Evolutionary conservation across 257 asterid genomes (phyloP), one percentile per base, ranked within the genome.

Genomic region (Lithospermum erythrorhizon): DNA sequence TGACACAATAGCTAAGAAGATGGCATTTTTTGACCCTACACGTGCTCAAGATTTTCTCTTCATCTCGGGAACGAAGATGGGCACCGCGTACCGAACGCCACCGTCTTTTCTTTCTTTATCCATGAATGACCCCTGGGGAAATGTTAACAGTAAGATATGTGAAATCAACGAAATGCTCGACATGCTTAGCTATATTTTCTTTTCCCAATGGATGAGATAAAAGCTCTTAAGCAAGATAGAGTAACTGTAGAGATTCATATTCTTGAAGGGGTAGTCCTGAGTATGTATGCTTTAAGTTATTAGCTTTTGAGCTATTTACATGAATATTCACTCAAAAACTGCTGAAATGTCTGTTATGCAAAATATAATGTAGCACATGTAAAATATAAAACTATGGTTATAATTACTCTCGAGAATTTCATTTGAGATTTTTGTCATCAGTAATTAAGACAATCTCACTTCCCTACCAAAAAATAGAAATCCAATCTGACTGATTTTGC

Each of bases 1-100:
- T 74, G 96, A 88, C 68, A 82, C 80, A 22, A 60, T 56, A 4
- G 88, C 63, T 48, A 83, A 75, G 70, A 82, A 78, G 68, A 88
- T 88, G 96, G 94, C 94, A 17, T 88, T 88, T 76, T 88, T 88
- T 47, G 87, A 88, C 23, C 96, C 95, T n/a, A 78, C 93, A 59
- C 95, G 95, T 30, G 82, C 95, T 55, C 75, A 79, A 57, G 94
- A 88, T 37, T 88, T 88, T 72, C 88, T 85, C 68, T 85, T 85
- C 80, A 83, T 88, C 61, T 88, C 96, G 11, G 96, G 95, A 59
- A 88, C 96, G 67, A 88, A 88, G 93, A 95, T 76, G 62, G 64
- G 21, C 20, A 53, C 18, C 11, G 2, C 7, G 1, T 53, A n/a
- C 11, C 4, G 7, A 22, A 9, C 21, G 11, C 24, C 25, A 19